phyloP scores from a whole-genome alignment of 2,329 filamentous ascomycete genomes.

The Nemania sp. region DNA sequence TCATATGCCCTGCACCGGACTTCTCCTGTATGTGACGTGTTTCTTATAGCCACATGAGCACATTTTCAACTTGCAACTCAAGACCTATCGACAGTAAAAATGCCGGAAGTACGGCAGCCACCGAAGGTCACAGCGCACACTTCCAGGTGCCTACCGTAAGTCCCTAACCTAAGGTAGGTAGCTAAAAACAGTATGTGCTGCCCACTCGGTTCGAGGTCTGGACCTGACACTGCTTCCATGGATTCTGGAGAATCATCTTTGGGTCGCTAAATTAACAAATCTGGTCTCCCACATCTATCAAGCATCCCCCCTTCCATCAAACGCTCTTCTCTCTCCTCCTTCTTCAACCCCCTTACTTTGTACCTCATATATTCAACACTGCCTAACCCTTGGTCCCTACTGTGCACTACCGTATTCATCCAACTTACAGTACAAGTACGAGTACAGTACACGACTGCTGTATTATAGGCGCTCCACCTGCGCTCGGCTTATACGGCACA shows the following conservation, averaged over 20 bases:
- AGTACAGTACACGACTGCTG: no score
- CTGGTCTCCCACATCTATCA: background rate
- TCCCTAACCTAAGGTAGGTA: no score
- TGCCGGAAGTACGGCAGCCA: conserved; percentile 8
- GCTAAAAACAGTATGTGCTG: no score
- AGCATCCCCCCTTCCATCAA: no score
- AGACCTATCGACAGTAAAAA: background rate
- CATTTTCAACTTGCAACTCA: background rate
- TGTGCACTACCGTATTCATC: no score
- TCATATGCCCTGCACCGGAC: background rate
- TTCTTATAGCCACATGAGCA: background rate
- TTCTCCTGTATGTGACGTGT: background rate
- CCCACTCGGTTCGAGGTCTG: no score
- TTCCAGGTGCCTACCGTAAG: no score
- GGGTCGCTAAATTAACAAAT: background rate
- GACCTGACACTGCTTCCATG: no score
- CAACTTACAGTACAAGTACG: no score
- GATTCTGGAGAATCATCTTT: background rate
- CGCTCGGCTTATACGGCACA: conserved; percentile 7
- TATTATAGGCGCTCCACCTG: background rate
- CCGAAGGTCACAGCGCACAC: no score
- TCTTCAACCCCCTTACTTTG: background rate
- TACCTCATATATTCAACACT: no score
- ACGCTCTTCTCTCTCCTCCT: background rate
- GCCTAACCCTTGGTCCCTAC: no score